phyloP scores from a whole-genome alignment of 2,329 filamentous ascomycete genomes.

The Aspergillus arachidicola region DNA sequence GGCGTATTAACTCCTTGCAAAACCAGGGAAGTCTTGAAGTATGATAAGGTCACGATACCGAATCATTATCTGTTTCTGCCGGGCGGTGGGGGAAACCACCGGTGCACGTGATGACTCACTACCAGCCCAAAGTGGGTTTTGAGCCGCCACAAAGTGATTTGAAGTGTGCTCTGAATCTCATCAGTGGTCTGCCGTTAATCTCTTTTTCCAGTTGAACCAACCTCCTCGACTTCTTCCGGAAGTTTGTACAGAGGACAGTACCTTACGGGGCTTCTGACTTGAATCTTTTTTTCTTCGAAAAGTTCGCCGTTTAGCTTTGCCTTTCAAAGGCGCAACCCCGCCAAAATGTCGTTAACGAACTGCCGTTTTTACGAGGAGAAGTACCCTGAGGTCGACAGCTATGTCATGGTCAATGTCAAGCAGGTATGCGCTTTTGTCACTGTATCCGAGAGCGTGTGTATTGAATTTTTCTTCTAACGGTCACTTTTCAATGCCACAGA shows the following conservation, averaged over 20 bases:
- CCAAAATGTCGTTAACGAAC: constrained; percentile 91
- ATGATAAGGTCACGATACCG: neutral
- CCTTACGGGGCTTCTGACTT: neutral
- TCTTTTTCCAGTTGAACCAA: constrained; percentile 12
- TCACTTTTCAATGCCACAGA: constrained; percentile 54
- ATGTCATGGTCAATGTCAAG: constrained; percentile 99
- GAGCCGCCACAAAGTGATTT: constrained; percentile 43
- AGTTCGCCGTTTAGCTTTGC: constrained; percentile 14
- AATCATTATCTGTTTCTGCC: constrained; percentile 17
- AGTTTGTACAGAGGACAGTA: neutral
- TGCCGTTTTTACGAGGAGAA: constrained; percentile 98
- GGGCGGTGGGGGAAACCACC: constrained; percentile 15
- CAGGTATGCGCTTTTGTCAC: constrained; percentile 60
- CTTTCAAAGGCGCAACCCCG: constrained; percentile 45
- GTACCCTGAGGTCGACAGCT: constrained; percentile 97
- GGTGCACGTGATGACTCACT: constrained; percentile 20
- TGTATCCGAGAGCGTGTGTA: neutral
- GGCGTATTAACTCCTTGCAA: neutral
- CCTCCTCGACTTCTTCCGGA: constrained; percentile 18
- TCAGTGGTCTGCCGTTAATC: constrained; percentile 12
- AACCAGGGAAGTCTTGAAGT: neutral
- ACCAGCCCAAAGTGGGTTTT: constrained; percentile 39
- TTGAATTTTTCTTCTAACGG: constrained; percentile 16
- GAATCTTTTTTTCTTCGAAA: neutral
- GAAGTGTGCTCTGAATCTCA: constrained; percentile 30